A percentile compares a stretch with the other conserved stretches of the same genome.
Conservation (phyloP, 345 rosid genomes). For the Salix exigua region DNA sequence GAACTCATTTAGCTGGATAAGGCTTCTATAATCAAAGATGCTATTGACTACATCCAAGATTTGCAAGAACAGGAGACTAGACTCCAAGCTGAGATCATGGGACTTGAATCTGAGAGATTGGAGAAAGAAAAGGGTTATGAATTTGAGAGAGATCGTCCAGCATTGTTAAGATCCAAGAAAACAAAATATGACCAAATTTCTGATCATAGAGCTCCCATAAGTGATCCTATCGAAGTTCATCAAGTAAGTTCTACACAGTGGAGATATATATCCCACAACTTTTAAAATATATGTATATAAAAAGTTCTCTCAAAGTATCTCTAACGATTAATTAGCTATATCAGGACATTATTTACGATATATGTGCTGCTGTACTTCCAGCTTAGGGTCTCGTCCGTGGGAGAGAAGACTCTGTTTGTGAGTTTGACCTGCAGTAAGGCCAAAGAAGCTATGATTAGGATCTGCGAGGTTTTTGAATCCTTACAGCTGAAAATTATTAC, state of each 20-base stretch:
- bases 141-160: constrained; percentile 57
- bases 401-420: constrained; percentile 67
- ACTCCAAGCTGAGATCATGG: constrained; percentile 63
- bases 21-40: constrained; percentile 94
- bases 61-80: constrained; percentile 70
- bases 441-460: constrained; percentile 73
- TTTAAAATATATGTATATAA: no score
- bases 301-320: no score
- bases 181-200: constrained; percentile 46
- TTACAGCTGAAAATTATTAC: constrained; percentile 72
- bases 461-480: constrained; percentile 79
- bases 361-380: constrained; percentile 16
- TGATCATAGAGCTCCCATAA: constrained; percentile 32
- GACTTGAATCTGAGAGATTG: constrained; percentile 54
- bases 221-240: constrained; percentile 61
- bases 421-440: constrained; percentile 73
- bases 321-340: neutral
- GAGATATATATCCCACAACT: no score
- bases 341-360: neutral
- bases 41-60: constrained; percentile 80
- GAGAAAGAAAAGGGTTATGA: constrained; percentile 33
- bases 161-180: constrained; percentile 63
- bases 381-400: constrained; percentile 67
- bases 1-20: constrained; percentile 66
- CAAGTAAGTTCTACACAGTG: constrained; percentile 26